Evolutionary conservation across 148 eudicot species (phyloP).

Genomic region (Cornus kousa): DNA sequence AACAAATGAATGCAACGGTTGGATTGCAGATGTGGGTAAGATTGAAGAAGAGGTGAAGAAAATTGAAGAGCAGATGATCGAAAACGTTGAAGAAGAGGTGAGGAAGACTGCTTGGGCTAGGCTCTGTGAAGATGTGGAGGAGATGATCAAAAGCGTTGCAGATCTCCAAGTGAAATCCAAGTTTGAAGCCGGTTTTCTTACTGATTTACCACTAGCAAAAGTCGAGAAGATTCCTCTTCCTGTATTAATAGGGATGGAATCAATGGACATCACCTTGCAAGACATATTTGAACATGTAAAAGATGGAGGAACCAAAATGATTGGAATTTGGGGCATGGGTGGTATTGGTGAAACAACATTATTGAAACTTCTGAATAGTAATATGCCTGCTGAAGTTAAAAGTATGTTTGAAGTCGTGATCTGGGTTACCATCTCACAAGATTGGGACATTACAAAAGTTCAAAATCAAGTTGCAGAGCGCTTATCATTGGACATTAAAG

Average conservation of each 20-base stretch:
- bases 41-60: conserved; percentile 15
- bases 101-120: too few relatives aligned
- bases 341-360: not conserved
- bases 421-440: too few relatives aligned
- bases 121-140: not conserved
- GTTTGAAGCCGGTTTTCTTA: not conserved
- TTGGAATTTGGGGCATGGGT: conserved; percentile 4
- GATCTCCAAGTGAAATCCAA: not conserved
- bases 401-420: not conserved
- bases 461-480: too few relatives aligned
- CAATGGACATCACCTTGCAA: too few relatives aligned
- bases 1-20: not conserved
- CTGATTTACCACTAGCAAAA: not conserved
- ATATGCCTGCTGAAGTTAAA: not conserved
- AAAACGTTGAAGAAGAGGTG: too few relatives aligned
- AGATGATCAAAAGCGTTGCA: not conserved
- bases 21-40: not conserved
- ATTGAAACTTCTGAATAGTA: not conserved
- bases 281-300: not conserved
- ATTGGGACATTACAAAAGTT: too few relatives aligned
- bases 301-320: not conserved
- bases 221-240: not conserved
- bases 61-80: too few relatives aligned
- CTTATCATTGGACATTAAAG: too few relatives aligned
- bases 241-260: too few relatives aligned